A percentile compares a stretch with the other conserved stretches of the same genome.
These are phyloP conservation scores for Medicago arabica DNA, from an alignment of 306 rosid genomes.

Conservation along the genomic window DNA sequence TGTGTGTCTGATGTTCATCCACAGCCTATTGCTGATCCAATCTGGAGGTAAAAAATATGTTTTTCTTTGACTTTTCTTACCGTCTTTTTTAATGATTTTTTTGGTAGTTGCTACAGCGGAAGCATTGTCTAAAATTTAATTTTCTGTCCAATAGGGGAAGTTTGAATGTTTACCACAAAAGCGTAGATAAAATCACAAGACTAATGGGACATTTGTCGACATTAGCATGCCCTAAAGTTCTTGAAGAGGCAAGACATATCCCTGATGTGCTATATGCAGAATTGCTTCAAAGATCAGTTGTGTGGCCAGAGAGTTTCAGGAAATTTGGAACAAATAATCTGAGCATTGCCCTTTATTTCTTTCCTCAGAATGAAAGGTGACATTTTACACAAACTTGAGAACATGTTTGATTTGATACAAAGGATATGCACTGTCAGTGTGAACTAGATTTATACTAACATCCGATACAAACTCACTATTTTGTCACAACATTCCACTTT, in stretches of 20 bases:
- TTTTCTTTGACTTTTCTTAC: neutral
- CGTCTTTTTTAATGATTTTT: constrained; percentile 13
- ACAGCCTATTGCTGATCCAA: constrained; percentile 66
- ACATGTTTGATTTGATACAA: neutral
- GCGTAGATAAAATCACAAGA: constrained; percentile 29
- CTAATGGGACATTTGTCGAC: constrained; percentile 66
- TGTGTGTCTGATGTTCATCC: constrained; percentile 39
- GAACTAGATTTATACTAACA: neutral
- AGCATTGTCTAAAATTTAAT: constrained; percentile 30
- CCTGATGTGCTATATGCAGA: constrained; percentile 52
- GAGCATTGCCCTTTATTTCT: constrained; percentile 73
- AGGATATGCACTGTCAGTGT: neutral
- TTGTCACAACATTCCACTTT: neutral
- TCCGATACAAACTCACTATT: too few species aligned
- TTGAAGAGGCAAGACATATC: constrained; percentile 53
- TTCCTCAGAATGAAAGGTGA: constrained; percentile 69
- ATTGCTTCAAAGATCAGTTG: constrained; percentile 50
- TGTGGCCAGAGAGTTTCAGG: constrained; percentile 77
- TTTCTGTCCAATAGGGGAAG: constrained; percentile 62
- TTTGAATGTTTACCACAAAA: constrained; percentile 41
- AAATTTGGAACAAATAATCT: constrained; percentile 50
- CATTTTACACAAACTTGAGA: constrained; percentile 1
- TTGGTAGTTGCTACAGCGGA: neutral
- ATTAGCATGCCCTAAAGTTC: constrained; percentile 64
- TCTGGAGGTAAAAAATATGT: constrained; percentile 64